Conservation (phyloP, 768 basidiomycete genomes). For the Cystobasidium tubakii region DNA sequence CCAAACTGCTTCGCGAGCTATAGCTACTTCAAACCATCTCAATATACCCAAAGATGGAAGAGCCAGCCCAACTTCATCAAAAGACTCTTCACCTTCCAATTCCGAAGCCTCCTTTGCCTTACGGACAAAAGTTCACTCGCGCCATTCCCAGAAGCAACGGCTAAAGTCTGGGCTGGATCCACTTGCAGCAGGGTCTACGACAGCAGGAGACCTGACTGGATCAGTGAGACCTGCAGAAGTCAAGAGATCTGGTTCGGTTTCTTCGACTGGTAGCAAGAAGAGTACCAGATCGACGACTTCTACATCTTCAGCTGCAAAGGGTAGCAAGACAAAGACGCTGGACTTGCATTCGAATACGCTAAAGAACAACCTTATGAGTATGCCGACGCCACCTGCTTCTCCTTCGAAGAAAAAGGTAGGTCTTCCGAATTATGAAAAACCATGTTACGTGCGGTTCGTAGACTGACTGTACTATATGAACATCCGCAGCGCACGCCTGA, state of each 20-base stretch:
- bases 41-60: background rate
- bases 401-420: conserved; percentile 8
- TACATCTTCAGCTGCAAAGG: background rate
- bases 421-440: background rate
- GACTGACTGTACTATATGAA: no score
- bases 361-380: conserved; percentile 2
- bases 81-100: conserved; percentile 5
- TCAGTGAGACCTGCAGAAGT: background rate
- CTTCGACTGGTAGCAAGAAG: conserved; percentile 11
- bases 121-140: background rate
- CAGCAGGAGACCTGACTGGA: background rate
- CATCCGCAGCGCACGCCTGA: conserved; percentile 13
- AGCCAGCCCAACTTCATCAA: conserved; percentile 6
- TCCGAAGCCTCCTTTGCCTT: conserved; percentile 16
- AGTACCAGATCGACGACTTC: conserved; percentile 4
- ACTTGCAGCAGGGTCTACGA: background rate
- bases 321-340: background rate
- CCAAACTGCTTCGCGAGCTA: background rate
- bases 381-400: background rate
- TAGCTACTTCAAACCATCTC: background rate
- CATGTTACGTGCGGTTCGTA: no score
- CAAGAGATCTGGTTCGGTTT: background rate
- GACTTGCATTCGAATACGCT: conserved; percentile 1
- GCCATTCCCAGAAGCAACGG: conserved; percentile 14
- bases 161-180: conserved; percentile 19